A percentile compares a stretch with the other conserved stretches of the same genome.
These are phyloP conservation scores for Apiosordaria backusii DNA, from an alignment of 495 filamentous ascomycete species.

Conservation along the genomic window DNA sequence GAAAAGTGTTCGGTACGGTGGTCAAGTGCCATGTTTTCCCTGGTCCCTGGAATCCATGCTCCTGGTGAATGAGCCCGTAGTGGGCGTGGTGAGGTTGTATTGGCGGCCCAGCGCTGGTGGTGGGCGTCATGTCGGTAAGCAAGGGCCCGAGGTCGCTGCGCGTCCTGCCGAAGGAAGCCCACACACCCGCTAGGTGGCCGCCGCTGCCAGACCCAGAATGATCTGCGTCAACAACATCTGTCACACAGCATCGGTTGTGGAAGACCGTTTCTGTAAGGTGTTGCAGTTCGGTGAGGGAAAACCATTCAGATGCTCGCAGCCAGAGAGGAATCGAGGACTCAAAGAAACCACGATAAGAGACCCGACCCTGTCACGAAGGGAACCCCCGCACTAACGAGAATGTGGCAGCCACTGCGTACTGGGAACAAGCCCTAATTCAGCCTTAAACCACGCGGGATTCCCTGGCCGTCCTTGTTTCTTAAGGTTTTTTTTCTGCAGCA, in stretches of 20 bases:
- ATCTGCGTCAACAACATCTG: constrained; percentile 3
- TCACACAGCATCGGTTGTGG: neutral
- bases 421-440: constrained; percentile 11
- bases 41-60: neutral
- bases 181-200: neutral
- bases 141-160: neutral
- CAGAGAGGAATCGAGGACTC: neutral
- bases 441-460: constrained; percentile 14
- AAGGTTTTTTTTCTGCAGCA: neutral
- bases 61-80: neutral
- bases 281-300: neutral
- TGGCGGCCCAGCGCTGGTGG: neutral
- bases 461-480: neutral
- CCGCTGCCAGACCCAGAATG: constrained; percentile 1
- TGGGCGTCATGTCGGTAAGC: neutral
- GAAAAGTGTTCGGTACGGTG: neutral
- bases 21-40: neutral
- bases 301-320: neutral
- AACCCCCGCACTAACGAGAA: constrained; percentile 3
- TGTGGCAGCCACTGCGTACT: neutral
- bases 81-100: neutral
- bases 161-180: neutral
- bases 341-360: neutral
- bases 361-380: neutral
- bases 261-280: neutral